phyloP scores from a whole-genome alignment of 2,329 filamentous ascomycete species.

The Graphiopsis chlorocephala region DNA sequence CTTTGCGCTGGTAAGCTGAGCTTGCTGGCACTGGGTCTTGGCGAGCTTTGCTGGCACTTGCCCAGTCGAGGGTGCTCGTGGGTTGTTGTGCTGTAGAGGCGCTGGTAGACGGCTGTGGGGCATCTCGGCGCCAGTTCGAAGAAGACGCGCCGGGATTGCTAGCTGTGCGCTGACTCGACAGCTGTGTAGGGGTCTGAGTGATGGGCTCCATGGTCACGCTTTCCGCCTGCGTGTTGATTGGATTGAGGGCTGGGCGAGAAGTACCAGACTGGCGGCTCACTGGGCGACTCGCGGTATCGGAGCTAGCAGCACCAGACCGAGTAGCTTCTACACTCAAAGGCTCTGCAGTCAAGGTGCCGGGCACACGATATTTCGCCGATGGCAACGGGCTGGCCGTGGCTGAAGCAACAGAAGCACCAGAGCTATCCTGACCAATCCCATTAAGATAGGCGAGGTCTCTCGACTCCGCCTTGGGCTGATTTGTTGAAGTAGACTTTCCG shows the following conservation, averaged over 20 bases:
- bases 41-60: constrained; percentile 14
- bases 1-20: constrained; percentile 69
- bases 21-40: constrained; percentile 27
- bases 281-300: constrained; percentile 26
- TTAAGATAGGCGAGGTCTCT: constrained; percentile 31
- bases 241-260: constrained; percentile 25
- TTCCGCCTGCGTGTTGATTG: constrained; percentile 25
- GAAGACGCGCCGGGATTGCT: constrained; percentile 45
- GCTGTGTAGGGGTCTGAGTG: constrained; percentile 3
- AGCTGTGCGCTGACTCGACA: not conserved
- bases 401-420: constrained; percentile 23
- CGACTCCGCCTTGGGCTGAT: not conserved
- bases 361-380: constrained; percentile 30
- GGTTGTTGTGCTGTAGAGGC: not conserved
- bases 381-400: constrained; percentile 26
- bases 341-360: constrained; percentile 28
- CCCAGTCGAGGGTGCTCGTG: constrained; percentile 13
- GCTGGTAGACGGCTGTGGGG: not conserved
- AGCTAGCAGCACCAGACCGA: constrained; percentile 24
- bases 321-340: constrained; percentile 19
- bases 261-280: constrained; percentile 24
- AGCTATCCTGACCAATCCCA: constrained; percentile 32
- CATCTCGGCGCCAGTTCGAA: constrained; percentile 49
- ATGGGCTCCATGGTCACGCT: constrained; percentile 4
- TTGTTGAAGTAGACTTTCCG: not conserved